Percentiles rank a stretch among this genome's conserved stretches.
Conservation (phyloP, 2,329 filamentous ascomycete genomes). For the Aspergillus nomiae region DNA sequence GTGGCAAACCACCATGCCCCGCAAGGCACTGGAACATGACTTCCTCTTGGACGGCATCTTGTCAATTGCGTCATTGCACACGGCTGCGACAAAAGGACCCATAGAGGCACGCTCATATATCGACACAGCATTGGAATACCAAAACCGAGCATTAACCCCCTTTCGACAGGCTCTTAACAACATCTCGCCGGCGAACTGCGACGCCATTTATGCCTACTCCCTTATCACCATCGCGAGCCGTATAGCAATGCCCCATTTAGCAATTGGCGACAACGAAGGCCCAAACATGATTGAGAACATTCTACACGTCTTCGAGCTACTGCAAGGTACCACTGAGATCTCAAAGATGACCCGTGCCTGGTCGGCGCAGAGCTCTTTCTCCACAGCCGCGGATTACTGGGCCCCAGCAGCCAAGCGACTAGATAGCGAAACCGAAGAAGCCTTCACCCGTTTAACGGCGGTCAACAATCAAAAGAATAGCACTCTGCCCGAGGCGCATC, state of each 20-base stretch:
- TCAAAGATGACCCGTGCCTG: not conserved
- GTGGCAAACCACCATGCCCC: constrained; percentile 39
- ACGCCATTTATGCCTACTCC: constrained; percentile 32
- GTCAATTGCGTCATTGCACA: constrained; percentile 39
- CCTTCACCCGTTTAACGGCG: not conserved
- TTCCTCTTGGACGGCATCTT: constrained; percentile 41
- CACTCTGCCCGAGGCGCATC: not conserved
- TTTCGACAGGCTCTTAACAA: constrained; percentile 31
- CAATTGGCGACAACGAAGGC: not conserved
- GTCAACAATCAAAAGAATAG: not conserved
- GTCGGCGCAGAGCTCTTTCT: not conserved
- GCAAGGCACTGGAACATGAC: constrained; percentile 34
- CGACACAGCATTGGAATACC: constrained; percentile 29
- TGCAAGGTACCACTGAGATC: not conserved
- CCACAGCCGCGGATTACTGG: not conserved
- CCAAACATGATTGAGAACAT: not conserved
- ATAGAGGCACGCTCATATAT: constrained; percentile 22
- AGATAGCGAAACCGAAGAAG: not conserved
- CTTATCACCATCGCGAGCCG: constrained; percentile 30
- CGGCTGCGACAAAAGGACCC: constrained; percentile 28
- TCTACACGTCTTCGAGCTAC: not conserved
- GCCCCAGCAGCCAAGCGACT: not conserved
- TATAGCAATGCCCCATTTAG: constrained; percentile 25
- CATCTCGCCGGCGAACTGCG: constrained; percentile 29
- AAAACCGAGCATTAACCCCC: constrained; percentile 27